These are phyloP conservation scores for Globisporangium megalacanthum DNA, from an alignment of 352 stramenopile genomes.

Conservation along the genomic window DNA sequence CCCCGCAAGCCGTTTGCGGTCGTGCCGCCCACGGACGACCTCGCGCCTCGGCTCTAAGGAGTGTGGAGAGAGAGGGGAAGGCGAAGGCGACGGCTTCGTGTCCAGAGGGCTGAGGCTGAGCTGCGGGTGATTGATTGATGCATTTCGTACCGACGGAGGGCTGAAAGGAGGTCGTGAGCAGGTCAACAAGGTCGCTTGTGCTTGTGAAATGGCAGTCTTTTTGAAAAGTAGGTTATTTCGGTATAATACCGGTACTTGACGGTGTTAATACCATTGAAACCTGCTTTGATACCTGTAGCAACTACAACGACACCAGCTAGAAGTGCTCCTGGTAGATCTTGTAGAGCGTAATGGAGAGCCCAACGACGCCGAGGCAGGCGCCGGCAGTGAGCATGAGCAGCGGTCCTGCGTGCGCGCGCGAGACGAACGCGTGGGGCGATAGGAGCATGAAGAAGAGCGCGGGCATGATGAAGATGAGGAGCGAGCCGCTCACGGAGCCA, in stretches of 20 bases:
- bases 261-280: no score
- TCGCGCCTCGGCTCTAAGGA: constrained; percentile 45
- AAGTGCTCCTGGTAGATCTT: constrained; percentile 26
- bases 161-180: no score
- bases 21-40: constrained; percentile 40
- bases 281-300: no score
- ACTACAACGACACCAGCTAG: not conserved
- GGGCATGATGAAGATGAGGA: constrained; percentile 81
- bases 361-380: constrained; percentile 35
- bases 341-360: constrained; percentile 43
- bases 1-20: constrained; percentile 50
- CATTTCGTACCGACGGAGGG: no score
- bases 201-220: no score
- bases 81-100: not conserved
- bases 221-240: no score
- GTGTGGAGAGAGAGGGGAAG: not conserved
- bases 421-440: constrained; percentile 31
- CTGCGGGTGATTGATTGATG: no score
- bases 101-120: no score
- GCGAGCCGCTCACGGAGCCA: constrained; percentile 56
- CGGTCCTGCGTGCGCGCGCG: constrained; percentile 33
- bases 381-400: constrained; percentile 56
- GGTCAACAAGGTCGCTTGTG: no score
- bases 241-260: no score
- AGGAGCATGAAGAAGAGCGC: constrained; percentile 74